Percentiles rank a stretch among this genome's conserved stretches.
Evolutionary conservation across 129 eudicot genomes (phyloP).

Genomic region (Centella asiatica): DNA sequence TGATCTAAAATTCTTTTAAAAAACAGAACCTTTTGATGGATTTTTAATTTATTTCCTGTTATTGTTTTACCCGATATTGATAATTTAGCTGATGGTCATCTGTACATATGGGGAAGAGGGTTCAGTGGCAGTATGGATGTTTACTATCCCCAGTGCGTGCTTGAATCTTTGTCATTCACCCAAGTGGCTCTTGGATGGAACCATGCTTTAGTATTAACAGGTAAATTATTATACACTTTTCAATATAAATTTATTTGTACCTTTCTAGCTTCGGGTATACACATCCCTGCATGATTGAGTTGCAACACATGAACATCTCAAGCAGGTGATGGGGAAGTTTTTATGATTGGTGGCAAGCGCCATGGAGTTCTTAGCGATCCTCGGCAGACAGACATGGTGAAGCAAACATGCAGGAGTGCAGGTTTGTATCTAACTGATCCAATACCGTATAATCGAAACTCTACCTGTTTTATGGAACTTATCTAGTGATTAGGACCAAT

Average conservation of each 20-base stretch:
- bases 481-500: no score
- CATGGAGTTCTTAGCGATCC: conserved; percentile 50
- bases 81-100: conserved; percentile 41
- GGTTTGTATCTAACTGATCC: neutral
- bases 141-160: conserved; percentile 31
- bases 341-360: conserved; percentile 64
- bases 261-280: neutral
- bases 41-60: neutral
- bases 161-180: conserved; percentile 25
- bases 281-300: neutral
- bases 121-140: conserved; percentile 37
- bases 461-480: no score
- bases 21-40: neutral
- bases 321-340: conserved; percentile 51
- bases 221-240: conserved; percentile 16
- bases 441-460: neutral
- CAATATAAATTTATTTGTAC: neutral
- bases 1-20: neutral
- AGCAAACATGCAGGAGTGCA: conserved; percentile 20
- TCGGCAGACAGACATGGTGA: conserved; percentile 19
- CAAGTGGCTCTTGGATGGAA: conserved; percentile 87
- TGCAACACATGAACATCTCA: conserved; percentile 2
- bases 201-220: conserved; percentile 56
- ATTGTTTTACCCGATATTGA: neutral
- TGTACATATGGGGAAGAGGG: conserved; percentile 95